Percentiles rank a stretch among this genome's conserved stretches.
Conservation (phyloP, 1,284 basidiomycete genomes). For the Vanrija pseudolonga region DNA sequence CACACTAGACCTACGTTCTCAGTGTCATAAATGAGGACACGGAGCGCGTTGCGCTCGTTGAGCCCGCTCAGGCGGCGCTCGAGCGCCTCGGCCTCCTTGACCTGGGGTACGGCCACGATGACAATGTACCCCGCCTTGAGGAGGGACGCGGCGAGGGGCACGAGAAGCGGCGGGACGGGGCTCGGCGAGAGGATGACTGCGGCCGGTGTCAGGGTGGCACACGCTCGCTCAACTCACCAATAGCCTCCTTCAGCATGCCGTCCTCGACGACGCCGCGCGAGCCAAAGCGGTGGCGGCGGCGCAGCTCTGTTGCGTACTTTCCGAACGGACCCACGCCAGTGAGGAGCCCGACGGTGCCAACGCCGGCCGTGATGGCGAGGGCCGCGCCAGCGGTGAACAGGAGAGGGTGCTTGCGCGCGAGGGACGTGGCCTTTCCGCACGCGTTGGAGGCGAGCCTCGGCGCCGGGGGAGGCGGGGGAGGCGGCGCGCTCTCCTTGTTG, state of each 20-base stretch:
- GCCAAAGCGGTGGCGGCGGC: slow-evolving; percentile 24
- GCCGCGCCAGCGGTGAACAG: slow-evolving; percentile 26
- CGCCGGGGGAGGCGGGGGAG: slow-evolving; percentile 31
- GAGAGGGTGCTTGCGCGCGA: slow-evolving; percentile 27
- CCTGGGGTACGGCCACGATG: slow-evolving; percentile 43
- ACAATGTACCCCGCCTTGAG: slow-evolving; percentile 48
- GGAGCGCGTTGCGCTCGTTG: slow-evolving; percentile 38
- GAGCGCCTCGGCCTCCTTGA: slow-evolving; percentile 44
- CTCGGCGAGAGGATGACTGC: slow-evolving; percentile 44
- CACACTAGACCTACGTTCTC: slow-evolving; percentile 34
- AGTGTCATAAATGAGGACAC: slow-evolving; percentile 48
- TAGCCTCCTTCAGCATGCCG: slow-evolving; percentile 47
- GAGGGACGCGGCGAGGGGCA: slow-evolving; percentile 39
- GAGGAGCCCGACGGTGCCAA: slow-evolving; percentile 26
- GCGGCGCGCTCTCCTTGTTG: slow-evolving; percentile 28
- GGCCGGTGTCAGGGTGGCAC: slow-evolving; percentile 12
- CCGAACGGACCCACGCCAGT: slow-evolving; percentile 14
- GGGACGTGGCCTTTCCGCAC: slow-evolving; percentile 5
- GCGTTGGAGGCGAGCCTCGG: slow-evolving; percentile 7
- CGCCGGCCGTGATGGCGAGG: slow-evolving; percentile 30
- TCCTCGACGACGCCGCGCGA: slow-evolving; percentile 35
- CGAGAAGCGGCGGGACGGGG: slow-evolving; percentile 38
- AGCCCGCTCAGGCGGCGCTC: slow-evolving; percentile 40
- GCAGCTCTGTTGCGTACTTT: slow-evolving; percentile 7
- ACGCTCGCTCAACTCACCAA: slow-evolving; percentile 27